Base-by-base conservation (phyloP, 352 stramenopile species). In the Pythium phragmitis region DNA sequence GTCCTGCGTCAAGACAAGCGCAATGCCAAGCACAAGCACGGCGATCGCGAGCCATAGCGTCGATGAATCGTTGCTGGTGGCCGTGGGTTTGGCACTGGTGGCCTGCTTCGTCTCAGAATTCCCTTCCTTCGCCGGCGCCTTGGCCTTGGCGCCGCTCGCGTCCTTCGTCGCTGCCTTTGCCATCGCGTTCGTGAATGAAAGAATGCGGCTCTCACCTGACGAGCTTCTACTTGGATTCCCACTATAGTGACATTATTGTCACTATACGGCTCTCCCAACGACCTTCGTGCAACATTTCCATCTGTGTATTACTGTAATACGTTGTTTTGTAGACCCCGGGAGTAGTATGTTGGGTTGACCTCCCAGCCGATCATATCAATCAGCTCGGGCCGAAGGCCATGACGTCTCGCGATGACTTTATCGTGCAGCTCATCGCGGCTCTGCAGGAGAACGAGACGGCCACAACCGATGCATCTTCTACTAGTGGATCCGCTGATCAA, bases 361-460 rank as follows among this genome's bases (percentile, higher is more conserved):
- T 42, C 23, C 23, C 30, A 57, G 8, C 26, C 26, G 17, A 45
- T 17, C 36, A 8, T 26, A 42, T 28, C 50, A 42, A 13, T 4
- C 14, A 19, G 16, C 5, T 30, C 50, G 13, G 9, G 8, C 2
- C 7, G 17, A 11, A 19, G 52, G 16, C 45, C 1, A 67, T 67
- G 60, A 34, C 51, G 30, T 67, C 55, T 63, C 74, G 77, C 41
- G 72, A 77, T 50, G 56, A 65, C 50, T 87, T 89, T 66, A 73
- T 89, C 67, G 65, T 75, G 58, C 67, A 81, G 65, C 74, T 89
- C 52, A 77, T 89, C 54, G 72, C 75, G 23, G 80, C 77, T 51
- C 70, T 89, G 14, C 51, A 82, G 54, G 77, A 80, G 69, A 85
- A 87, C 41, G 67, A 75, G 16, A 54, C 60, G 57, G 57, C 75